Evolutionary conservation across 2,329 filamentous ascomycete genomes (phyloP).

Genomic region (Trichoderma endophyticum): DNA sequence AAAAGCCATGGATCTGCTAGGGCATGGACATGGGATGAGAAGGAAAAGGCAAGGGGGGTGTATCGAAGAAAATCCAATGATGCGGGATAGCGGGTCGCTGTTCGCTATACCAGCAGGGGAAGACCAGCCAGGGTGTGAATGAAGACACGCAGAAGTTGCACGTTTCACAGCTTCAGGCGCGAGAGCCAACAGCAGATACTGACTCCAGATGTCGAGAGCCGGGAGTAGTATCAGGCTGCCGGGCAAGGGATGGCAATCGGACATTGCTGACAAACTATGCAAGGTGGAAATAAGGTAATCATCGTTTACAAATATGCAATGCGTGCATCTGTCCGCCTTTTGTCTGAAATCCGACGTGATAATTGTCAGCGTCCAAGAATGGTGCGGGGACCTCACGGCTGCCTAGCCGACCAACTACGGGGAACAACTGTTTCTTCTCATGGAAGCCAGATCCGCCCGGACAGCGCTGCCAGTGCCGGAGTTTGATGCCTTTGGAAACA

Average conservation of each 20-base stretch:
- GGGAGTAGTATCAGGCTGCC: neutral
- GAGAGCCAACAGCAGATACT: neutral
- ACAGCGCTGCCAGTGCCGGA: neutral
- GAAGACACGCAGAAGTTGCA: neutral
- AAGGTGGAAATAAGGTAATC: neutral
- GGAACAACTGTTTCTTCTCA: neutral
- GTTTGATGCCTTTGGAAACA: neutral
- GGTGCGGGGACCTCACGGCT: conserved; percentile 2
- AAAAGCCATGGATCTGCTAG: conserved; percentile 10
- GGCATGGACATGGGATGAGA: conserved; percentile 7
- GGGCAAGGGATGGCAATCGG: neutral
- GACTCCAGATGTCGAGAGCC: neutral
- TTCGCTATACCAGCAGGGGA: neutral
- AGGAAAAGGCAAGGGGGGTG: conserved; percentile 9
- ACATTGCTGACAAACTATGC: conserved; percentile 10
- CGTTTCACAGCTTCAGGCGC: neutral
- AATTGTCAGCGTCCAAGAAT: conserved; percentile 2
- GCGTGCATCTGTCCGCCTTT: neutral
- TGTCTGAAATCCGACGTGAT: neutral
- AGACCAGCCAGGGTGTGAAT: neutral
- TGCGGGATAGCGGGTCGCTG: conserved; percentile 9
- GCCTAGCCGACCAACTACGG: neutral
- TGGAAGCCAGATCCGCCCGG: neutral
- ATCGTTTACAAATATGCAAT: neutral
- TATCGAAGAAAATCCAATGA: conserved; percentile 12